These are phyloP conservation scores for Colletotrichum navitas DNA, from an alignment of 2,329 filamentous ascomycete species.

Conservation along the genomic window DNA sequence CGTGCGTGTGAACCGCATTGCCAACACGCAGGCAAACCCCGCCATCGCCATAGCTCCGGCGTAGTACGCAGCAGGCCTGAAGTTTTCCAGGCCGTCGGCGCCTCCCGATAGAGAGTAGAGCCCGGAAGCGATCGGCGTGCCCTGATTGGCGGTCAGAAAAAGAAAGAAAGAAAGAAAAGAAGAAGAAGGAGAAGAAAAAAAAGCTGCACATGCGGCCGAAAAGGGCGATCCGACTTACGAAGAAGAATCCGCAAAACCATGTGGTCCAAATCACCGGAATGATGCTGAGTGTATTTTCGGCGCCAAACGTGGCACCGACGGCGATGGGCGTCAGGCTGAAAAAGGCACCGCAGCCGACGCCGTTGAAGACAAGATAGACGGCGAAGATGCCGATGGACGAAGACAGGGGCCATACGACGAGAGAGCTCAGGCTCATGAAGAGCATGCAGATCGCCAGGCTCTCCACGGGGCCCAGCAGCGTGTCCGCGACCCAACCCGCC, in stretches of 20 bases:
- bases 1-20: not conserved
- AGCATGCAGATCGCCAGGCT: constrained; percentile 46
- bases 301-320: constrained; percentile 45
- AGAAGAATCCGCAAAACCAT: constrained; percentile 49
- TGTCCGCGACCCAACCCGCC: constrained; percentile 47
- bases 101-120: constrained; percentile 45
- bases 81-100: constrained; percentile 41
- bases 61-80: constrained; percentile 48
- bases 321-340: constrained; percentile 47
- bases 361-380: constrained; percentile 47
- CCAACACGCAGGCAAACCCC: constrained; percentile 25
- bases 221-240: constrained; percentile 41
- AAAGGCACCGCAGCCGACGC: constrained; percentile 48
- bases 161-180: not conserved
- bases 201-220: not conserved
- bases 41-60: constrained; percentile 46
- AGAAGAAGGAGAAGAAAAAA: not conserved
- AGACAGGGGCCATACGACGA: constrained; percentile 48
- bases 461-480: constrained; percentile 47
- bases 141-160: constrained; percentile 32
- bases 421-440: constrained; percentile 45
- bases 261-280: constrained; percentile 47
- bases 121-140: constrained; percentile 47
- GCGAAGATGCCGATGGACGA: constrained; percentile 44
- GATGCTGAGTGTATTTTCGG: constrained; percentile 45